Conservation (phyloP, 257 asterid genomes). For the Rhazya stricta region DNA sequence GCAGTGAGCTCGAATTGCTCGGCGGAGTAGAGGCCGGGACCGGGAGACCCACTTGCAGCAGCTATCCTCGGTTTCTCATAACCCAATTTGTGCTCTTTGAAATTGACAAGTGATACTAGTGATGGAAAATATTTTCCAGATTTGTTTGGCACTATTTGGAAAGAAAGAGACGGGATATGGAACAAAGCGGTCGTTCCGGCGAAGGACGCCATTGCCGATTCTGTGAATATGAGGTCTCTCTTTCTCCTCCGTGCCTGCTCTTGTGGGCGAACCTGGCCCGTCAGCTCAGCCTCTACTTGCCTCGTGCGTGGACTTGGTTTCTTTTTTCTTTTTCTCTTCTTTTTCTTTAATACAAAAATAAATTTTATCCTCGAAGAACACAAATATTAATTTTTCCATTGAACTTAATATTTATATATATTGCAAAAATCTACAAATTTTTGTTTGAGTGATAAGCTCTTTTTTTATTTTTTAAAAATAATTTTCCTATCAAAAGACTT, state of each 20-base stretch:
- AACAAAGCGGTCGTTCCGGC: conserved; percentile 25
- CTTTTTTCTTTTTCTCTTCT: no score
- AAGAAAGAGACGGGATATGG: background rate
- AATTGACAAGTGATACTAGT: background rate
- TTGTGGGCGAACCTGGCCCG: no score
- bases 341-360: no score
- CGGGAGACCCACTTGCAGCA: conserved; percentile 41
- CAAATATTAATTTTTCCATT: no score
- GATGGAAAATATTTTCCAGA: background rate
- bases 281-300: background rate
- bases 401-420: no score
- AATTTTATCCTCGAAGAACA: no score
- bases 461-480: no score
- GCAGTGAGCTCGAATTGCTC: conserved; percentile 67
- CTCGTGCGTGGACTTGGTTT: conserved; percentile 8
- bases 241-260: background rate
- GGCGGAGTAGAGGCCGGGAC: conserved; percentile 69
- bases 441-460: no score
- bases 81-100: conserved; percentile 17
- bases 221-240: background rate
- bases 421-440: no score
- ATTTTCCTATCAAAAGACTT: no score
- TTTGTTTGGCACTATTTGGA: conserved; percentile 6
- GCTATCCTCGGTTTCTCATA: conserved; percentile 22
- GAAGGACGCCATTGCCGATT: conserved; percentile 30